Evolutionary conservation across 768 basidiomycete species (phyloP).

Genomic region (Tulasnella sp.): DNA sequence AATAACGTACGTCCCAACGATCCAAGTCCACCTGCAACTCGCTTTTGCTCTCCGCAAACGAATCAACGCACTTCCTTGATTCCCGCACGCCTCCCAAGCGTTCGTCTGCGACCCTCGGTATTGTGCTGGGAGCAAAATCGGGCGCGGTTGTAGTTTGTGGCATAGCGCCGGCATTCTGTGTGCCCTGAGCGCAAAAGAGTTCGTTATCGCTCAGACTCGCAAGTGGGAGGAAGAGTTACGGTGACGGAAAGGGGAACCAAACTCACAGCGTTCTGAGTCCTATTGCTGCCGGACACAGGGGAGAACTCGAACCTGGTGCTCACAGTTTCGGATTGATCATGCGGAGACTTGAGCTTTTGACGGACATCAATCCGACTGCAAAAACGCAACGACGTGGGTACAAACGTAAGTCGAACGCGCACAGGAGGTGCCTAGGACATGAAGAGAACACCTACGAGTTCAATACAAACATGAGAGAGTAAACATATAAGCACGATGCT

Average conservation of each 20-base stretch:
- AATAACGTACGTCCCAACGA: background rate
- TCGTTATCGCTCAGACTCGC: background rate
- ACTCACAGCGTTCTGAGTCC: background rate
- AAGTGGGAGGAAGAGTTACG: background rate
- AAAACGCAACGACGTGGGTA: background rate
- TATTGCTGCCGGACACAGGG: background rate
- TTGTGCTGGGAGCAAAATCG: background rate
- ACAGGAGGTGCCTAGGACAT: background rate
- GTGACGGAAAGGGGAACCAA: background rate
- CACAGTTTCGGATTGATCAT: background rate
- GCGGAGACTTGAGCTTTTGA: background rate
- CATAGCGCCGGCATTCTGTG: background rate
- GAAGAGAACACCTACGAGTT: background rate
- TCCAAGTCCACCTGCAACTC: background rate
- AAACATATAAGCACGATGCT: background rate
- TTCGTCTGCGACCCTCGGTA: background rate
- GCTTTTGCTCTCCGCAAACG: background rate
- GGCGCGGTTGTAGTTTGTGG: background rate
- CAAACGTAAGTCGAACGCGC: background rate
- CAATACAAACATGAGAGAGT: background rate
- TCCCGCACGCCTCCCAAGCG: background rate
- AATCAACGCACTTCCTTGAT: background rate
- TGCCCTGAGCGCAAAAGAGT: background rate
- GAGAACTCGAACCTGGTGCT: background rate
- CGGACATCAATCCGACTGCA: background rate